Conservation (phyloP, 1,284 basidiomycete species). For the Ustilago curta region DNA sequence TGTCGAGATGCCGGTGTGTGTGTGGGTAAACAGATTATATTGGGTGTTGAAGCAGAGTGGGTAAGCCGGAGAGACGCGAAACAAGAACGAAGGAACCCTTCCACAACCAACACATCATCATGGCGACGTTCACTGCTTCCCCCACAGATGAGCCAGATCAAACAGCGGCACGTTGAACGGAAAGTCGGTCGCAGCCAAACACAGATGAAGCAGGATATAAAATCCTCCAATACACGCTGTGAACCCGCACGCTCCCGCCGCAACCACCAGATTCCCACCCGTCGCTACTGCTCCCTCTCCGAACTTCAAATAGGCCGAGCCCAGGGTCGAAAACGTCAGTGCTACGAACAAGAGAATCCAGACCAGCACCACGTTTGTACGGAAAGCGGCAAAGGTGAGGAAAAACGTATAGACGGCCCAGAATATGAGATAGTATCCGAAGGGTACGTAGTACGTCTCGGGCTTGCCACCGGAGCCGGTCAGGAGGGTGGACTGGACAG, state of each 20-base stretch:
- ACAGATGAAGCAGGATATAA: constrained; percentile 50
- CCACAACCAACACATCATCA: background rate
- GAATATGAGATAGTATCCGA: constrained; percentile 48
- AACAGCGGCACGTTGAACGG: constrained; percentile 53
- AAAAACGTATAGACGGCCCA: constrained; percentile 54
- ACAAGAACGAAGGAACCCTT: no score
- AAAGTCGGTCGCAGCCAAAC: constrained; percentile 52
- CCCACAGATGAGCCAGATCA: constrained; percentile 40
- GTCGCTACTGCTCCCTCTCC: constrained; percentile 13
- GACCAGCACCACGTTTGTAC: constrained; percentile 56
- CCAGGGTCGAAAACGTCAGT: constrained; percentile 39
- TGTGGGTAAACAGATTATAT: background rate
- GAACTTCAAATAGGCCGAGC: constrained; percentile 46
- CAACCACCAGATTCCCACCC: constrained; percentile 30
- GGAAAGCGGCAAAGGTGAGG: constrained; percentile 47
- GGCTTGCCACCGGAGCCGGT: constrained; percentile 20
- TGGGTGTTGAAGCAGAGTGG: no score
- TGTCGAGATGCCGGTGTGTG: background rate
- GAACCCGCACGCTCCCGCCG: constrained; percentile 51
- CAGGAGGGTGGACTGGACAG: constrained; percentile 40
- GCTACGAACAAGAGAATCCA: constrained; percentile 58
- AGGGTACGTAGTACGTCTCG: constrained; percentile 31
- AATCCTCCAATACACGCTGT: constrained; percentile 49
- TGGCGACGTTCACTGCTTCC: constrained; percentile 15
- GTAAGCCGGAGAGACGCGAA: no score